These are phyloP conservation scores for Schwanniomyces polymorphus DNA, from an alignment of 805 yeast species.

Conservation along the genomic window DNA sequence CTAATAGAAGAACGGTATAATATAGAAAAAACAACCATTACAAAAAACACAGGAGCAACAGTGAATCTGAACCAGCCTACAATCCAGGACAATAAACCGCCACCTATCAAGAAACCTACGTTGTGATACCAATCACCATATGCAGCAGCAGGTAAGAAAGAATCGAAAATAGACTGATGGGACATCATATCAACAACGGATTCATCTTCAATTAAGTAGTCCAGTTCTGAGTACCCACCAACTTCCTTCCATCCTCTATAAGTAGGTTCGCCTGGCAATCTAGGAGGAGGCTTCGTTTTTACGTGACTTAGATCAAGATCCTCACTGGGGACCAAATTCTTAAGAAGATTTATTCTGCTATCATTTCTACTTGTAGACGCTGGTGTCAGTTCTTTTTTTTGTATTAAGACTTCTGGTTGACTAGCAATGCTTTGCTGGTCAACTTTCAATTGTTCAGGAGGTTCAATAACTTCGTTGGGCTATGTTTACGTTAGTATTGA, in stretches of 20 bases:
- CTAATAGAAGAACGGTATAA: constrained; percentile 83
- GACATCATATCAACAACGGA: constrained; percentile 69
- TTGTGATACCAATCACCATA: constrained; percentile 98
- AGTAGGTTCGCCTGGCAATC: constrained; percentile 62
- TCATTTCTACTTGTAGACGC: constrained; percentile 9
- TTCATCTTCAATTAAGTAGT: constrained; percentile 64
- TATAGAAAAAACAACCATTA: constrained; percentile 60
- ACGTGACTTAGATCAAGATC: constrained; percentile 34
- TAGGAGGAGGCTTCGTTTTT: constrained; percentile 38
- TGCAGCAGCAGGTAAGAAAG: constrained; percentile 67
- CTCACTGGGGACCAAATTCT: constrained; percentile 32
- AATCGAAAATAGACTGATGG: constrained; percentile 72
- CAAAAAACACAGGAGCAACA: constrained; percentile 76
- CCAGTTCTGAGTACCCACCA: constrained; percentile 79
- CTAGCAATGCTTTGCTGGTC: constrained; percentile 10
- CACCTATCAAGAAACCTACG: constrained; percentile 66
- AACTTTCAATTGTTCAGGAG: constrained; percentile 29
- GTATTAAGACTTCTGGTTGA: constrained; percentile 4
- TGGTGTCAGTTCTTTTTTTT: background rate
- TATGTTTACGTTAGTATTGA: constrained; percentile 3
- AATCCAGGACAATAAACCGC: constrained; percentile 72
- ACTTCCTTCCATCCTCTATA: constrained; percentile 94
- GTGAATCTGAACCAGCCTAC: constrained; percentile 77
- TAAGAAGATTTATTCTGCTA: background rate
- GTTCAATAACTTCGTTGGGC: constrained; percentile 35